Percentiles rank a stretch among this genome's conserved stretches.
Conservation (phyloP, 768 basidiomycete species). For the Hysterangium stoloniferum region DNA sequence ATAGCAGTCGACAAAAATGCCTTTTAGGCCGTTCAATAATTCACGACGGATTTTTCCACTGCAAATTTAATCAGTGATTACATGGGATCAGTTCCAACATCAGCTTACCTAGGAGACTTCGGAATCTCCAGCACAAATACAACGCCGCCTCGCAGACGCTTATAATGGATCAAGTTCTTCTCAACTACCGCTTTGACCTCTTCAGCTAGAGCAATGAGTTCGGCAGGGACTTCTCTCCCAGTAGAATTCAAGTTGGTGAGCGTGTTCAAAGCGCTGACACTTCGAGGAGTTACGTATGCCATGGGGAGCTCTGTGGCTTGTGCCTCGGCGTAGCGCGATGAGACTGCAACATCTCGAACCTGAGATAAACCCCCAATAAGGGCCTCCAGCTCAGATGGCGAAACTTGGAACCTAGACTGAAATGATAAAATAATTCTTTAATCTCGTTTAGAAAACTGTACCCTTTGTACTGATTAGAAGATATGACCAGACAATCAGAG, state of each 20-base stretch:
- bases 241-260: too few relatives aligned
- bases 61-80: too few relatives aligned
- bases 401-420: constrained; percentile 17
- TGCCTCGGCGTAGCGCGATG: background rate
- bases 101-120: constrained; percentile 4
- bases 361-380: constrained; percentile 20
- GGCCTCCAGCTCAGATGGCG: constrained; percentile 28
- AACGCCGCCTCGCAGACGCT: constrained; percentile 1
- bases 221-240: background rate
- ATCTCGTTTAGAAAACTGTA: too few relatives aligned
- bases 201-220: background rate
- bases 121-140: constrained; percentile 1
- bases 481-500: background rate
- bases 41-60: too few relatives aligned
- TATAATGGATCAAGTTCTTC: constrained; percentile 4
- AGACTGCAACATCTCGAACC: constrained; percentile 21
- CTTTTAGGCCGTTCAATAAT: too few relatives aligned
- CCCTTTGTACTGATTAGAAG: constrained; percentile 8
- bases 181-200: background rate
- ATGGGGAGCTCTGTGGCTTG: constrained; percentile 6
- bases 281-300: constrained; percentile 1
- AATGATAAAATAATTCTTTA: too few relatives aligned
- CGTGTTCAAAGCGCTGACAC: background rate
- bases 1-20: too few relatives aligned
- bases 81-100: too few relatives aligned